phyloP scores from a whole-genome alignment of 495 filamentous ascomycete genomes.

The Podospora pseudocomata region DNA sequence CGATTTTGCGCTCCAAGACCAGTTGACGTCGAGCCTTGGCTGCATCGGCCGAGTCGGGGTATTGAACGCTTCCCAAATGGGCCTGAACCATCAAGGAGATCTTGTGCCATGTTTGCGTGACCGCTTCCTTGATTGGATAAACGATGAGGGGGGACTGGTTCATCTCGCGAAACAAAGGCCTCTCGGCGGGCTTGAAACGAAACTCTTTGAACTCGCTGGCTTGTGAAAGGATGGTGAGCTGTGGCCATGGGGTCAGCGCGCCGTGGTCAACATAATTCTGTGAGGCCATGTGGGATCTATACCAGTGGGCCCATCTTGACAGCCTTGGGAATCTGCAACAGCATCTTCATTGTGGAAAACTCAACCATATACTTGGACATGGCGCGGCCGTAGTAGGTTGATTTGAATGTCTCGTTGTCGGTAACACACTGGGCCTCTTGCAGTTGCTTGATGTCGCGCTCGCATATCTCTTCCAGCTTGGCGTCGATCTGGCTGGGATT shows the following conservation, averaged over 20 bases:
- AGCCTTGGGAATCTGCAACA: constrained; percentile 60
- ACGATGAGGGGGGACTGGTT: constrained; percentile 71
- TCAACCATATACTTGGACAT: constrained; percentile 93
- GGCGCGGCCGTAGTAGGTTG: constrained; percentile 76
- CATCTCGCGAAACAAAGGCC: constrained; percentile 72
- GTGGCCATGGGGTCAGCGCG: constrained; percentile 51
- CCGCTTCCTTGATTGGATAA: constrained; percentile 75
- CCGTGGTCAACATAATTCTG: constrained; percentile 36
- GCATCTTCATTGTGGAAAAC: constrained; percentile 82
- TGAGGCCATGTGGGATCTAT: constrained; percentile 27
- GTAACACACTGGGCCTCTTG: constrained; percentile 59
- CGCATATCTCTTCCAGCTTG: constrained; percentile 74
- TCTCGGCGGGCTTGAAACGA: constrained; percentile 68
- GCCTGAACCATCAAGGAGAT: constrained; percentile 81
- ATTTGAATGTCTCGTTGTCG: constrained; percentile 48
- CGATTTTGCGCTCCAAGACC: constrained; percentile 61
- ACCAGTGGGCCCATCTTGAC: constrained; percentile 69
- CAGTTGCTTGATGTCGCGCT: constrained; percentile 69
- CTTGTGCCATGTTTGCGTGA: constrained; percentile 73
- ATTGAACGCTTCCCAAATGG: constrained; percentile 72
- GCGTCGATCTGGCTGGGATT: constrained; percentile 57
- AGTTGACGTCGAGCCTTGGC: constrained; percentile 60
- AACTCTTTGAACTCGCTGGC: constrained; percentile 74
- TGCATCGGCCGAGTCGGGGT: constrained; percentile 59
- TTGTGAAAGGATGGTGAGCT: constrained; percentile 48